Evolutionary conservation across 257 asterid species (phyloP).

Genomic region (Agastache rugosa): DNA sequence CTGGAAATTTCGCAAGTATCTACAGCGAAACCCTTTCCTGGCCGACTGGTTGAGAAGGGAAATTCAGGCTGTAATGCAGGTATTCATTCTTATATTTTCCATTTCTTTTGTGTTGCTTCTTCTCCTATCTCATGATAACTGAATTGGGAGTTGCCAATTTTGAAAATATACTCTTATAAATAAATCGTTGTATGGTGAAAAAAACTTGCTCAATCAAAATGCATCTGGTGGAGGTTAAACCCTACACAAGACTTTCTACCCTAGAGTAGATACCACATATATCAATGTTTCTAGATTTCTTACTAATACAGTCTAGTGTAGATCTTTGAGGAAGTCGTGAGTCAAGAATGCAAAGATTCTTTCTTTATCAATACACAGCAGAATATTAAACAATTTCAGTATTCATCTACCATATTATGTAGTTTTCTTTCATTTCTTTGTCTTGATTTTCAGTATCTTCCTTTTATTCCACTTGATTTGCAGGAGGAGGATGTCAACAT

Average conservation of each 20-base stretch:
- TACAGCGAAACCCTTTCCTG: constrained; percentile 58
- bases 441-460: background rate
- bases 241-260: no score
- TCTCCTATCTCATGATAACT: constrained; percentile 12
- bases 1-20: constrained; percentile 74
- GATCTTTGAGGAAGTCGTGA: background rate
- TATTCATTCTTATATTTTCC: constrained; percentile 24
- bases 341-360: background rate
- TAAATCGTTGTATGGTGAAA: background rate
- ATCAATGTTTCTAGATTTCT: background rate
- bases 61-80: constrained; percentile 78
- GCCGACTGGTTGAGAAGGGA: constrained; percentile 78
- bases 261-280: background rate
- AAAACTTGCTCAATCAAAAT: background rate
- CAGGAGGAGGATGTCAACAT: constrained; percentile 84
- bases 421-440: background rate
- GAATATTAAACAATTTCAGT: background rate
- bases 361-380: background rate
- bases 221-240: background rate
- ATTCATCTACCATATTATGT: background rate
- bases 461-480: constrained; percentile 1
- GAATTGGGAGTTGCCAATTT: background rate
- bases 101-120: constrained; percentile 9
- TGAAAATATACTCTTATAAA: background rate
- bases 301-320: background rate